phyloP scores from a whole-genome alignment of 148 eudicot genomes.

The Talinum fruticosum region DNA sequence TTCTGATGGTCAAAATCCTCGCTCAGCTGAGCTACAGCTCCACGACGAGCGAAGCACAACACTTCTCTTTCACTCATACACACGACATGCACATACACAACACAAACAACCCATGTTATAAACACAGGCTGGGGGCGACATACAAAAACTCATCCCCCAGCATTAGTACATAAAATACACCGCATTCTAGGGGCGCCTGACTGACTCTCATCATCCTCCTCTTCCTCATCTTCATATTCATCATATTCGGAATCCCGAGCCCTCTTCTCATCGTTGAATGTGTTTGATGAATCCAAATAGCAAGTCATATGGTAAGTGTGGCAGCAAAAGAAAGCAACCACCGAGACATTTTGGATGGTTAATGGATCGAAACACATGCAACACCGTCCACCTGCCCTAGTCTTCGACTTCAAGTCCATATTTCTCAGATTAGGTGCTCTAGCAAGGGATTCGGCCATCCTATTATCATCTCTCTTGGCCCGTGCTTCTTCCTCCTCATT shows the following conservation, averaged over 20 bases:
- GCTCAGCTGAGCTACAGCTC: conserved; percentile 19
- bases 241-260: conserved; percentile 37
- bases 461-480: conserved; percentile 53
- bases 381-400: conserved; percentile 72
- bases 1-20: conserved; percentile 16
- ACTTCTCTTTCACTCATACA: not conserved
- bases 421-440: conserved; percentile 50
- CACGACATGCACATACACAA: not conserved
- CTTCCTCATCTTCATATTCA: conserved; percentile 46
- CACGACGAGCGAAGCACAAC: conserved; percentile 7
- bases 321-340: conserved; percentile 81
- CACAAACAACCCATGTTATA: not conserved
- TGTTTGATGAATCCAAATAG: conserved; percentile 66
- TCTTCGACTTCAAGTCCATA: conserved; percentile 74
- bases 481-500: conserved; percentile 73
- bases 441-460: conserved; percentile 32
- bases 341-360: conserved; percentile 67
- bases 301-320: conserved; percentile 86
- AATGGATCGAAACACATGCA: conserved; percentile 95
- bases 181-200: conserved; percentile 50
- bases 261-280: conserved; percentile 43
- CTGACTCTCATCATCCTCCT: conserved; percentile 34
- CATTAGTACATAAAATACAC: conserved; percentile 88
- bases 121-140: conserved; percentile 9
- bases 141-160: conserved; percentile 48